These are phyloP conservation scores for Penicillium sp. DNA, from an alignment of 2,329 filamentous ascomycete species.

Conservation along the genomic window DNA sequence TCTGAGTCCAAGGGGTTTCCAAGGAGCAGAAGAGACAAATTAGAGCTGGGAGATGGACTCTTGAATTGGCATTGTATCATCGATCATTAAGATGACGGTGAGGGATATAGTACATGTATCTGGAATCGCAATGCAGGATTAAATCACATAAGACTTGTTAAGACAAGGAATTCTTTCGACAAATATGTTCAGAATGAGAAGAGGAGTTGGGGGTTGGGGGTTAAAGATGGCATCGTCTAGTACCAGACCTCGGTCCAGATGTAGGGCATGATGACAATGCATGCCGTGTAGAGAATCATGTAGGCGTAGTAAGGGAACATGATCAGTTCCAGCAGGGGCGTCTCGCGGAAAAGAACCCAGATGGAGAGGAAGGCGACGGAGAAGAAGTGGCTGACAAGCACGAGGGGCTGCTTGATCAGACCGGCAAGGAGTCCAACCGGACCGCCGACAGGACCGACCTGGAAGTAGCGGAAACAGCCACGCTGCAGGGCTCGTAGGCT, in stretches of 20 bases:
- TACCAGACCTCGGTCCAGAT: slow-evolving; percentile 67
- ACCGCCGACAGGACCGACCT: slow-evolving; percentile 71
- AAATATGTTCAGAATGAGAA: slow-evolving; percentile 10
- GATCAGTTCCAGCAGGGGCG: slow-evolving; percentile 60
- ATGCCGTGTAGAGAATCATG: slow-evolving; percentile 77
- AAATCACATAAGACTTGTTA: slow-evolving; percentile 13
- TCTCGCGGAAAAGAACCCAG: slow-evolving; percentile 63
- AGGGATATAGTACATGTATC: slow-evolving; percentile 11
- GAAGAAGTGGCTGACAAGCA: slow-evolving; percentile 93
- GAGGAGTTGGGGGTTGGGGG: slow-evolving; percentile 1
- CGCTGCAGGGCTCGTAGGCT: slow-evolving; percentile 78
- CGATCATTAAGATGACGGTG: slow-evolving; percentile 2
- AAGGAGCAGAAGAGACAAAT: too few species aligned
- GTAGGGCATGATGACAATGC: slow-evolving; percentile 79
- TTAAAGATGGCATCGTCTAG: slow-evolving; percentile 21
- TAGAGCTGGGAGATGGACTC: too few species aligned
- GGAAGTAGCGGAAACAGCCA: slow-evolving; percentile 93
- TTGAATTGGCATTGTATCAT: slow-evolving; percentile 14
- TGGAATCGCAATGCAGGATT: slow-evolving; percentile 1
- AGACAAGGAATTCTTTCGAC: slow-evolving; percentile 6
- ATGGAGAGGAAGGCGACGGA: slow-evolving; percentile 86
- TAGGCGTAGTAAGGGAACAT: slow-evolving; percentile 66
- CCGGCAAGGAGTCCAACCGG: slow-evolving; percentile 82
- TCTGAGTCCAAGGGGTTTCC: background rate
- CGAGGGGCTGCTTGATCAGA: slow-evolving; percentile 72